These are phyloP conservation scores for Cryphonectria parasitica DNA, from an alignment of 2,329 filamentous ascomycete genomes.

Conservation along the genomic window DNA sequence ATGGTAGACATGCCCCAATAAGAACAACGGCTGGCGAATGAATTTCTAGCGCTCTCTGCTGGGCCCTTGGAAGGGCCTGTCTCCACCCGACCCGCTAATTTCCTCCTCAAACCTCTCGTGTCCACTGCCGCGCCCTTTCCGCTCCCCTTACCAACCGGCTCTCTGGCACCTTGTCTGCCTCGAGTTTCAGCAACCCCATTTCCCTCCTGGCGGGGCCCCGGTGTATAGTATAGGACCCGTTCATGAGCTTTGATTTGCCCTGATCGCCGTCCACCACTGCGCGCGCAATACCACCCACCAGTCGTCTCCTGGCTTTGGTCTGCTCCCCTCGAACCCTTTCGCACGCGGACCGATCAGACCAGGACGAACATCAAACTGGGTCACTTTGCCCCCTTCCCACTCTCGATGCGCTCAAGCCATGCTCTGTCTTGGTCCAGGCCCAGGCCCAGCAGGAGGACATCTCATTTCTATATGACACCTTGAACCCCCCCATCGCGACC, in stretches of 20 bases:
- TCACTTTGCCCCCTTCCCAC: neutral
- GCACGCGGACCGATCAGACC: constrained; percentile 1
- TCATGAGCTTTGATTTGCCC: constrained; percentile 21
- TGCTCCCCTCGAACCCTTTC: neutral
- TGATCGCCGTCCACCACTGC: constrained; percentile 15
- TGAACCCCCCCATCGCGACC: neutral
- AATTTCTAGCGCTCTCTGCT: neutral
- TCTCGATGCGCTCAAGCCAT: constrained; percentile 23
- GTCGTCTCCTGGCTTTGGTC: neutral
- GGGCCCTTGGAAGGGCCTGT: constrained; percentile 9
- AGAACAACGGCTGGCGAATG: neutral
- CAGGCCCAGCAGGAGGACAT: constrained; percentile 20
- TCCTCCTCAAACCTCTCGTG: constrained; percentile 19
- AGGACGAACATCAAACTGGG: constrained; percentile 19
- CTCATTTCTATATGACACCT: constrained; percentile 20
- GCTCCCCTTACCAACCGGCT: constrained; percentile 11
- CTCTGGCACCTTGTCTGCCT: constrained; percentile 17
- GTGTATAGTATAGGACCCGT: neutral
- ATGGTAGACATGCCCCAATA: neutral
- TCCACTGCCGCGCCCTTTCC: constrained; percentile 21
- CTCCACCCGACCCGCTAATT: constrained; percentile 26
- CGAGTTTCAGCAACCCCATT: constrained; percentile 28
- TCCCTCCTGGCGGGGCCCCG: constrained; percentile 21
- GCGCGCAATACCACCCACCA: neutral
- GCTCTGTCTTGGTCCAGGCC: constrained; percentile 25